Base-by-base conservation (phyloP, 805 yeast species). In the Metschnikowia bowlesiae region DNA sequence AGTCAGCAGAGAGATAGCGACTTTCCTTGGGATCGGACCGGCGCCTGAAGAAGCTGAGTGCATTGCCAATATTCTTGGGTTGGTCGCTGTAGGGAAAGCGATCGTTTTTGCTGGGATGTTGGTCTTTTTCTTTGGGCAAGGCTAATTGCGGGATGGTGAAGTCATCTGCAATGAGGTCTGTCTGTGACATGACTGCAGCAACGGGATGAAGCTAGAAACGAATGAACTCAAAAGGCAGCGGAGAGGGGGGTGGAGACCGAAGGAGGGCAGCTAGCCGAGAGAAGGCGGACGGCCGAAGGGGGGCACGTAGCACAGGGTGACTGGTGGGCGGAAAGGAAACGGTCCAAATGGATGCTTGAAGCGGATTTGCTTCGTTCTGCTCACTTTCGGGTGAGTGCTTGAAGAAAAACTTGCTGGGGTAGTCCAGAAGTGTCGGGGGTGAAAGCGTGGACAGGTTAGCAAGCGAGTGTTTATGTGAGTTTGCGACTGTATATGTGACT, bases 1-100 rank as follows among this genome's bases (percentile, higher is more conserved):
- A 68, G 31, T 64, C 64, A 6, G 67, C 73, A 32, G 56, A 55
- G 1, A 46, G 51, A 49, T 70, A 73, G 35, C 78, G 56, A 6
- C 58, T 49, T 48, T 73, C 75, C 28, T 60, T 54, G 18, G 62
- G 64, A 52, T 73, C 78, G 0, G 51, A 53, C 30, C 50, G 50
- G 11, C 45, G 50, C n/a, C 61, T 54, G 34, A 68, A 67, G 48
- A 70, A 67, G 9, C 62, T 53, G 54, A 70, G 61, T 0, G 75
- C 58, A 48, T 71, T 71, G n/a, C 64, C 62, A 8, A 70, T 53
- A 1, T 60, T 50, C 35, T 61, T 61, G 13, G 68, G 63, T 26
- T 34, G 42, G 38, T 37, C 38, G n/a, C 36, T 22, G n/a, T 33
- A 34, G 2, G 45, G 45, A 26, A 42, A 42, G 4, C 45, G 45